These are phyloP conservation scores for Boletus mariae DNA, from an alignment of 1,284 basidiomycete species.

Conservation along the genomic window DNA sequence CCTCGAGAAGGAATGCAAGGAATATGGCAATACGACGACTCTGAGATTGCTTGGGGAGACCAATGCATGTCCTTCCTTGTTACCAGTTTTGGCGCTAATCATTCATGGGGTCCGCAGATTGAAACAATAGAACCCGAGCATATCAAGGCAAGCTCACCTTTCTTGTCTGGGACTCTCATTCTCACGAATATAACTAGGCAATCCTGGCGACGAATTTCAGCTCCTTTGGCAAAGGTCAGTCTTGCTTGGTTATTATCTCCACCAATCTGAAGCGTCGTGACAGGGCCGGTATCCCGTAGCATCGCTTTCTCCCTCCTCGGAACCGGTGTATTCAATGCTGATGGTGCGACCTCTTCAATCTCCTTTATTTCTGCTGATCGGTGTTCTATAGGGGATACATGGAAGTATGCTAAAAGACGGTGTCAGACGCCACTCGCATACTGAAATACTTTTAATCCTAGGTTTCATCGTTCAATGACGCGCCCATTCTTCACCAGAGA, in stretches of 20 bases:
- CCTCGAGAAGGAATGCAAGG: conserved; percentile 13
- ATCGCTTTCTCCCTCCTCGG: conserved; percentile 4
- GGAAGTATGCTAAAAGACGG: conserved; percentile 38
- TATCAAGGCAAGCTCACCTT: conserved; percentile 31
- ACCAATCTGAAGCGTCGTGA: conserved; percentile 9
- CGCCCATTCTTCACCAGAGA: conserved; percentile 55
- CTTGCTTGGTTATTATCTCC: neutral
- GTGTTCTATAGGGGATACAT: conserved; percentile 43
- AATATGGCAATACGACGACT: conserved; percentile 25
- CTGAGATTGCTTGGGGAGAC: conserved; percentile 33
- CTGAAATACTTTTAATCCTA: conserved; percentile 11
- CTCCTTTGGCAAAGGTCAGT: conserved; percentile 29
- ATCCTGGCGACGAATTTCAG: neutral
- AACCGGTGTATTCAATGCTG: no score
- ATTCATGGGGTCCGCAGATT: conserved; percentile 13
- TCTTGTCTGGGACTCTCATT: neutral
- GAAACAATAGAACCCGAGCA: conserved; percentile 39
- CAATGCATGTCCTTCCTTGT: neutral
- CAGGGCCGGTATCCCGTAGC: conserved; percentile 23
- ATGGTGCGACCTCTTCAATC: neutral
- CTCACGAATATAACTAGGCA: neutral
- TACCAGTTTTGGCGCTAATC: neutral
- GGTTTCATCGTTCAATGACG: conserved; percentile 57
- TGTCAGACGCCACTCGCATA: neutral
- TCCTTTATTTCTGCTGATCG: conserved; percentile 1